Evolutionary conservation across 768 basidiomycete genomes (phyloP).

Genomic region (Gloeopeniophorella convolvens): DNA sequence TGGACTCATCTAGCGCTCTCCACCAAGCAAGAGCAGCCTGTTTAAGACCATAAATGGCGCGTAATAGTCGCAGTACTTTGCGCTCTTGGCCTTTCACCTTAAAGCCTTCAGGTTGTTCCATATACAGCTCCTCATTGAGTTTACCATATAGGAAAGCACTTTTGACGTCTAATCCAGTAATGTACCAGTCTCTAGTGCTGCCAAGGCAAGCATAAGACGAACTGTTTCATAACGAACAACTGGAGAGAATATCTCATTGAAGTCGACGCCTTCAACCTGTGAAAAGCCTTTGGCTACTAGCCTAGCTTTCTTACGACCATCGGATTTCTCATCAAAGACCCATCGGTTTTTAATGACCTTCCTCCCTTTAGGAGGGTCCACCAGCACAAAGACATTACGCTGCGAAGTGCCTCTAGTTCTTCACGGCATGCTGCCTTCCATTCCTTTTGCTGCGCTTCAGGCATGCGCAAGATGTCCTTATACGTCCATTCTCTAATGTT

Average conservation of each 20-base stretch:
- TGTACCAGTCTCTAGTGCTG: neutral
- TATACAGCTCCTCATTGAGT: too few relatives aligned
- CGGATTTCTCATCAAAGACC: conserved; percentile 25
- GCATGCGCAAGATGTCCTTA: neutral
- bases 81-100: too few relatives aligned
- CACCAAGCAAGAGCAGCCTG: too few relatives aligned
- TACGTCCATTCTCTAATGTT: too few relatives aligned
- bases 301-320: conserved; percentile 28
- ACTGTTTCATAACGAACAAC: conserved; percentile 25
- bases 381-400: neutral
- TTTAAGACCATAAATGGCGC: too few relatives aligned
- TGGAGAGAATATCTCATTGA: conserved; percentile 30
- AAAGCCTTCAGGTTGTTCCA: too few relatives aligned
- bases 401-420: too few relatives aligned
- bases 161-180: neutral
- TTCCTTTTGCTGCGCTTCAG: neutral
- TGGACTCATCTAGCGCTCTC: too few relatives aligned
- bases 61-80: too few relatives aligned
- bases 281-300: conserved; percentile 36
- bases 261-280: conserved; percentile 33
- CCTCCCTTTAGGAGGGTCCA: conserved; percentile 1
- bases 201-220: neutral
- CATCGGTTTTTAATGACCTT: conserved; percentile 23
- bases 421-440: neutral
- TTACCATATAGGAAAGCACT: too few relatives aligned